These are phyloP conservation scores for Auriscalpium vulgare DNA, from an alignment of 768 basidiomycete species.

Conservation along the genomic window DNA sequence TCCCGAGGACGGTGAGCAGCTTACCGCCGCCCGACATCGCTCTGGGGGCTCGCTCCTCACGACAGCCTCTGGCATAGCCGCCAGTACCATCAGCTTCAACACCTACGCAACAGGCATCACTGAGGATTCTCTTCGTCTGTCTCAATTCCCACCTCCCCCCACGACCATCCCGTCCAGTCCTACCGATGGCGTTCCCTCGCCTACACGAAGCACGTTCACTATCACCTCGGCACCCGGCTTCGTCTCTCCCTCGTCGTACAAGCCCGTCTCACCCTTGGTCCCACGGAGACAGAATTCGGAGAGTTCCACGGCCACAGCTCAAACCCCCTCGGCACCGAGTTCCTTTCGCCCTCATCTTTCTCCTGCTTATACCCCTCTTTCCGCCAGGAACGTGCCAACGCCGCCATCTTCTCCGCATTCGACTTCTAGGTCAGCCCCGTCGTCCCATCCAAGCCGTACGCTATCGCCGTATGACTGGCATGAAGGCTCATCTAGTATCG, in stretches of 20 bases:
- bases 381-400: not conserved
- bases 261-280: not conserved
- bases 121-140: conserved; percentile 31
- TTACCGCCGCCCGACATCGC: conserved; percentile 20
- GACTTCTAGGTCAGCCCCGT: not conserved
- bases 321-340: not conserved
- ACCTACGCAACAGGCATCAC: conserved; percentile 21
- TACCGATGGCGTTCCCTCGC: conserved; percentile 19
- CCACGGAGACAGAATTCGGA: too few species aligned
- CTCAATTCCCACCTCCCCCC: conserved; percentile 49
- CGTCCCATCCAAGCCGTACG: not conserved
- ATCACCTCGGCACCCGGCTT: not conserved
- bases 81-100: conserved; percentile 44
- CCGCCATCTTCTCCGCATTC: not conserved
- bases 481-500: conserved; percentile 51
- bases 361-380: not conserved
- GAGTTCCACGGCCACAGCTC: not conserved
- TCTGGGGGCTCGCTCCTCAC: conserved; percentile 38
- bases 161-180: conserved; percentile 25
- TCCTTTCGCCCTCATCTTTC: not conserved
- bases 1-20: not conserved
- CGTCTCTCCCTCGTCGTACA: not conserved
- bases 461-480: conserved; percentile 46
- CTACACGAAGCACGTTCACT: conserved; percentile 8
- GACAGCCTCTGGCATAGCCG: conserved; percentile 48